Evolutionary conservation across 2,329 filamentous ascomycete species (phyloP).

Genomic region (Colletotrichum musae): DNA sequence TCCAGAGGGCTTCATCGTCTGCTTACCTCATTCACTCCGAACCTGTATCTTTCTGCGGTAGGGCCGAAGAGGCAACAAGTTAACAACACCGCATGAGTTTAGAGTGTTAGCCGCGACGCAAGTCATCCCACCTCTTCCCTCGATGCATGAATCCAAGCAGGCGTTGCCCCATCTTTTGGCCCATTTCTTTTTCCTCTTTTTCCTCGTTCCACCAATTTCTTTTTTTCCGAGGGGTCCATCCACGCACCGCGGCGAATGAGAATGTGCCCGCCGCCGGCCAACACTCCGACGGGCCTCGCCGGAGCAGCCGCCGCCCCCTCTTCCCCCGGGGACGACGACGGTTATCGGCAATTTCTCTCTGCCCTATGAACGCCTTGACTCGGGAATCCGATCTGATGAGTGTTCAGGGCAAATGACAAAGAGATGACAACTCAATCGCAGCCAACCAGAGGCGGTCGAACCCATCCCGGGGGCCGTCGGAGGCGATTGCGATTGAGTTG

Average conservation of each 20-base stretch:
- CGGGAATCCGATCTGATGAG: background rate
- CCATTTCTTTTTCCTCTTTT: background rate
- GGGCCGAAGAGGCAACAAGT: constrained; percentile 15
- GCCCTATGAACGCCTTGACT: background rate
- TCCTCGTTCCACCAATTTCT: background rate
- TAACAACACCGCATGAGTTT: constrained; percentile 14
- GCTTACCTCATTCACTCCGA: constrained; percentile 18
- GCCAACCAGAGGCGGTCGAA: constrained; percentile 4
- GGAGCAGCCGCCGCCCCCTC: background rate
- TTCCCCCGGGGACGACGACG: background rate
- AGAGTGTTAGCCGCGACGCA: constrained; percentile 23
- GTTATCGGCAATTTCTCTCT: background rate
- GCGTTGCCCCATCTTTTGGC: constrained; percentile 2
- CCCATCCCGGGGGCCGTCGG: background rate
- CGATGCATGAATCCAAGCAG: constrained; percentile 28
- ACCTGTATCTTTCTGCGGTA: background rate
- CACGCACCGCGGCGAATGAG: background rate
- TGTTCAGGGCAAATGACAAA: constrained; percentile 19
- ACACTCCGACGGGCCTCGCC: background rate
- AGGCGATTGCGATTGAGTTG: constrained; percentile 8
- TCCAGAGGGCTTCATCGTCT: constrained; percentile 2
- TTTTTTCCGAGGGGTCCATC: background rate
- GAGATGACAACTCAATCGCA: constrained; percentile 22
- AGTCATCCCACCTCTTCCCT: constrained; percentile 20
- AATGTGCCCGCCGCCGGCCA: background rate